Evolutionary conservation across 2,329 filamentous ascomycete genomes (phyloP).

Genomic region (Fusarium robinianum): DNA sequence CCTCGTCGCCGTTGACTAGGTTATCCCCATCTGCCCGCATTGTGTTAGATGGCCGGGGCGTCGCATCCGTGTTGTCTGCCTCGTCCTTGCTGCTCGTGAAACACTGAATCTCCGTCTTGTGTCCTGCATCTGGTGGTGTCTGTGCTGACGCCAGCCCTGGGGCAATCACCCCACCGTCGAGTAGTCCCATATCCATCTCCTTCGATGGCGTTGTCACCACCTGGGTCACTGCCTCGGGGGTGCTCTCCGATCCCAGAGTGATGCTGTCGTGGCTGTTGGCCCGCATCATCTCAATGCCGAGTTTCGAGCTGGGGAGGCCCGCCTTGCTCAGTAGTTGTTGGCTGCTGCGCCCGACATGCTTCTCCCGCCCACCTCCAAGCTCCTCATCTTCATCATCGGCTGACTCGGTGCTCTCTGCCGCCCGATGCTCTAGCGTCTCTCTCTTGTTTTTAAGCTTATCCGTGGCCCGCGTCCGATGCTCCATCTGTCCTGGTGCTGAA

Average conservation of each 20-base stretch:
- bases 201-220: constrained; percentile 54
- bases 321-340: constrained; percentile 50
- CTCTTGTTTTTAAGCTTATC: constrained; percentile 77
- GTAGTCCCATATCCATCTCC: constrained; percentile 43
- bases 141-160: constrained; percentile 18
- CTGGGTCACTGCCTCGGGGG: constrained; percentile 57
- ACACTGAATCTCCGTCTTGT: constrained; percentile 14
- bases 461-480: constrained; percentile 62
- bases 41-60: constrained; percentile 46
- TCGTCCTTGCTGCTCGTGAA: constrained; percentile 16
- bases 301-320: constrained; percentile 77
- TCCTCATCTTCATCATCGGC: constrained; percentile 97
- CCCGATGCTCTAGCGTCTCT: constrained; percentile 73
- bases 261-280: constrained; percentile 92
- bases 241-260: constrained; percentile 54
- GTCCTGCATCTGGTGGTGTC: constrained; percentile 33
- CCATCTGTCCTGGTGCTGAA: constrained; percentile 67
- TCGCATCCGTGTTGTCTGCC: constrained; percentile 46
- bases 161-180: constrained; percentile 26
- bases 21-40: constrained; percentile 15
- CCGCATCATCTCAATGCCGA: constrained; percentile 97
- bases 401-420: constrained; percentile 77
- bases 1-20: constrained; percentile 17
- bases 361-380: constrained; percentile 59
- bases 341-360: constrained; percentile 54